A percentile compares a stretch with the other conserved stretches of the same genome.
Evolutionary conservation across 805 yeast genomes (phyloP).

Genomic region (Ascoidea asiatica): DNA sequence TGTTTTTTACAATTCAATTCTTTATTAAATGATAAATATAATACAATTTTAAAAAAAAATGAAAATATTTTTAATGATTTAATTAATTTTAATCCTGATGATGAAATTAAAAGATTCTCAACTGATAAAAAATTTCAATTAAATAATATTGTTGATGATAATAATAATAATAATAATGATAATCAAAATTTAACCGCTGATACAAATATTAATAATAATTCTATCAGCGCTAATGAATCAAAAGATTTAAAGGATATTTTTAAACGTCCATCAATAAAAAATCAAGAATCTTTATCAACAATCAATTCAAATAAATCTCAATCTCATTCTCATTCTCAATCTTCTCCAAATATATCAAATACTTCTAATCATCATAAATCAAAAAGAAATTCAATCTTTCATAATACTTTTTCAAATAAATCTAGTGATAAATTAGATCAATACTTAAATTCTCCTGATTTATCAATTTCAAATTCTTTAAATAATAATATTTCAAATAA

Average conservation of each 20-base stretch:
- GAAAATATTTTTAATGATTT: conserved; percentile 8
- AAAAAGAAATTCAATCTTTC: background rate
- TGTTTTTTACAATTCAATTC: conserved; percentile 8
- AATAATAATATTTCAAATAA: too few species aligned
- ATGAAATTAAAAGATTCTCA: conserved; percentile 9
- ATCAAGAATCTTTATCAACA: background rate
- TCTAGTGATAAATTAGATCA: background rate
- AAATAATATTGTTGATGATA: background rate
- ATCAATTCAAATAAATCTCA: background rate
- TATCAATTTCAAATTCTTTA: too few species aligned
- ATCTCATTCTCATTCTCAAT: background rate
- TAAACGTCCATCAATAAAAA: too few species aligned
- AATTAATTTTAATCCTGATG: conserved; percentile 9
- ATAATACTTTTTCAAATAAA: background rate
- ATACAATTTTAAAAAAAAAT: conserved; percentile 10
- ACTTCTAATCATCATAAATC: background rate
- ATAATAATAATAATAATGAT: background rate
- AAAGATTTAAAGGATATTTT: too few species aligned
- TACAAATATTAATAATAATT: background rate
- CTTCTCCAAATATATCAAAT: background rate
- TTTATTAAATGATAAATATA: conserved; percentile 7
- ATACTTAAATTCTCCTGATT: background rate
- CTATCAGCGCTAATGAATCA: too few species aligned
- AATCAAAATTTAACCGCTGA: background rate
- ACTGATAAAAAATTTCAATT: background rate